Evolutionary conservation across 257 asterid genomes (phyloP), one percentile per base, ranked within the genome.

Genomic region (Rubia yunnanensis): DNA sequence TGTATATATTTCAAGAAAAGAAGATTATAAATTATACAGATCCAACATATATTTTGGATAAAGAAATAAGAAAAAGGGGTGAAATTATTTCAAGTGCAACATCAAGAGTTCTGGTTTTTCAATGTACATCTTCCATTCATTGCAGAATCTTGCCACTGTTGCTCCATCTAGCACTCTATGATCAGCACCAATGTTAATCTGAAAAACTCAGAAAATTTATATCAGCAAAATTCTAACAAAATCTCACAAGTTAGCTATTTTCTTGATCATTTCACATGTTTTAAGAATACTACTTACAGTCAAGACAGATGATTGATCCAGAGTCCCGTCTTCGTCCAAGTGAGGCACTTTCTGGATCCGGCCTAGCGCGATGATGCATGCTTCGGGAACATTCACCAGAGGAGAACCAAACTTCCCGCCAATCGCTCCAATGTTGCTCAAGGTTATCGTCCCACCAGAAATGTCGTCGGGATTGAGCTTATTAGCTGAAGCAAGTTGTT

Each of bases 341-440:
- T 65, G 86, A 11, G 99, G 92, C 74, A 78, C 63, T 74, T 81
- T 87, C 86, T 87, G 95, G 71, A 92, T 86, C 31, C 96, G 83
- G 63, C 99, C 99, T 60, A 92, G 57, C n/a, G 94, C 97, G 22
- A 92, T 89, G 72, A 92, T 92, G 64, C 92, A 82, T 63, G 82
- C 88, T 82, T 92, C 99, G 49, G 99, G 97, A 53, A 76, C 80
- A 64, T 89, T 89, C 71, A 92, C 76, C 41, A 92, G 89, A 2
- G 99, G 97, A 62, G 95, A 85, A 67, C 99, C 99, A 23, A 84
- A 89, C 74, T 89, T 92, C 44, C 99, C 99, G 49, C 99, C 99
- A 35, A 92, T 92, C 35, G 95, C 88, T 60, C 99, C 99, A 28
- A 89, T 92, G 70, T 92, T 92, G 81, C 99, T 92, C 66, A 92